Evolutionary conservation across 768 basidiomycete species (phyloP).

Genomic region (Russula foetens): DNA sequence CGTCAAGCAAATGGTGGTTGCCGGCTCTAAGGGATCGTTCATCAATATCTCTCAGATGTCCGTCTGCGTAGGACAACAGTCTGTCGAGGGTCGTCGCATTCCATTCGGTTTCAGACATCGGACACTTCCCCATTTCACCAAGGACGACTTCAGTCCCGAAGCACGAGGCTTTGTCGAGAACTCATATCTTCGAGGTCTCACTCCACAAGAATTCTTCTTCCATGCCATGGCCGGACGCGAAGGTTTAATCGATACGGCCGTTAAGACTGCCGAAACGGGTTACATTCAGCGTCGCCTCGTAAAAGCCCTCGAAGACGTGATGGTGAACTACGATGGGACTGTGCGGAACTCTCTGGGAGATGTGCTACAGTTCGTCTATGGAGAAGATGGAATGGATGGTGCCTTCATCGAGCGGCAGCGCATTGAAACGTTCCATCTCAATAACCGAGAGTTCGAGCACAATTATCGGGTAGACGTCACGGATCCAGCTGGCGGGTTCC

Average conservation of each 20-base stretch:
- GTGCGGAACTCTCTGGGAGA: slow-evolving; percentile 97
- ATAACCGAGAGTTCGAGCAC: slow-evolving; percentile 77
- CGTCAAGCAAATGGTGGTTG: slow-evolving; percentile 99
- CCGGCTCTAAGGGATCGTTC: slow-evolving; percentile 97
- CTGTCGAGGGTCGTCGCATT: slow-evolving; percentile 95
- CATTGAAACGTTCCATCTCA: slow-evolving; percentile 82
- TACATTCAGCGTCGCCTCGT: slow-evolving; percentile 98
- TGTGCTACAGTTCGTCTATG: slow-evolving; percentile 92
- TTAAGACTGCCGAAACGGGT: slow-evolving; percentile 99
- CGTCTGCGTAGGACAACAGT: slow-evolving; percentile 97
- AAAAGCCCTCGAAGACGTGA: slow-evolving; percentile 95
- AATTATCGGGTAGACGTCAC: slow-evolving; percentile 94
- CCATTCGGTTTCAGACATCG: slow-evolving; percentile 98
- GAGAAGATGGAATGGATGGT: slow-evolving; percentile 99
- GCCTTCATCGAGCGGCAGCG: slow-evolving; percentile 95
- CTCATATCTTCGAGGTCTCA: slow-evolving; percentile 92
- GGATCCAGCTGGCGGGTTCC: slow-evolving; percentile 72
- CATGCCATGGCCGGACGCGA: slow-evolving; percentile 99
- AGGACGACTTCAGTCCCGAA: slow-evolving; percentile 98
- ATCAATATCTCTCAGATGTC: slow-evolving; percentile 99
- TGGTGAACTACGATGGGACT: slow-evolving; percentile 96
- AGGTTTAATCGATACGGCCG: slow-evolving; percentile 97
- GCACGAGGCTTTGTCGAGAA: slow-evolving; percentile 99
- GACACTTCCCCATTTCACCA: slow-evolving; percentile 93
- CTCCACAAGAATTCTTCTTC: slow-evolving; percentile 99